Evolutionary conservation across 257 asterid genomes (phyloP).

Genomic region (Anisodus tanguticus): DNA sequence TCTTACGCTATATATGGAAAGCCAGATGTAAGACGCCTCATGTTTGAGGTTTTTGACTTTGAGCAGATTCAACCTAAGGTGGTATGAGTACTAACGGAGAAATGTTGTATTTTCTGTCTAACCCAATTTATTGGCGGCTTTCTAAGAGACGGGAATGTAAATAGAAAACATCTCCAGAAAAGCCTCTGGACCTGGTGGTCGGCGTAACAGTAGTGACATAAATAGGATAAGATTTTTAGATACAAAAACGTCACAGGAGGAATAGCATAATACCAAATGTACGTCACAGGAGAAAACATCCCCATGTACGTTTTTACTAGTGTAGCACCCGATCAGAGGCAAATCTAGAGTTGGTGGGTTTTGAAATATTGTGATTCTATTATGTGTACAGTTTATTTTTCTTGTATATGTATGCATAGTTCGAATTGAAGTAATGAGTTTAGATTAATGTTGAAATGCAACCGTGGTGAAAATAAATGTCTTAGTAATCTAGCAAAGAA

Average conservation of each 20-base stretch:
- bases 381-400: not conserved
- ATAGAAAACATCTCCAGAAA: not conserved
- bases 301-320: not conserved
- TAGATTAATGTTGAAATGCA: not conserved
- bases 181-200: not conserved
- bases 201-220: not conserved
- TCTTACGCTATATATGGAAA: constrained; percentile 86
- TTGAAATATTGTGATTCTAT: too few species aligned
- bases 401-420: not conserved
- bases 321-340: not conserved
- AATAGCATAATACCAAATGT: constrained; percentile 13
- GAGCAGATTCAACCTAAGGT: constrained; percentile 92
- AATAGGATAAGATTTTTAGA: not conserved
- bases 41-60: constrained; percentile 96
- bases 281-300: too few species aligned
- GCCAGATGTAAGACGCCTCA: constrained; percentile 92
- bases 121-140: not conserved
- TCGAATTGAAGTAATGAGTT: not conserved
- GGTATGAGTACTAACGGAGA: constrained; percentile 15
- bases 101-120: not conserved
- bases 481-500: not conserved
- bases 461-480: not conserved
- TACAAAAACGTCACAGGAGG: not conserved
- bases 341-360: not conserved
- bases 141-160: not conserved